Conservation (phyloP, 345 rosid species). For the Raphanus sativus region DNA sequence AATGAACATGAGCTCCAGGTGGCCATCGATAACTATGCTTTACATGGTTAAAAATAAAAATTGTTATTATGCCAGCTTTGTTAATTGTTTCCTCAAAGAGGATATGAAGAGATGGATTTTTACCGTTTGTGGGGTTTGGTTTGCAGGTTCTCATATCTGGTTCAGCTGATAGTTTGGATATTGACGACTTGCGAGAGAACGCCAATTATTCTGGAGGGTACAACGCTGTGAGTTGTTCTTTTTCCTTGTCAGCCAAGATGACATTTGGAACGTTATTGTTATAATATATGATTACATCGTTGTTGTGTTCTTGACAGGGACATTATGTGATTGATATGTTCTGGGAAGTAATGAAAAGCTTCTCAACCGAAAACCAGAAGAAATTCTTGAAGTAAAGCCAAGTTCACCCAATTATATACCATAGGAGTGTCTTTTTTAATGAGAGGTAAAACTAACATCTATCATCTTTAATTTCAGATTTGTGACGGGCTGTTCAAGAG, state of each 20-base stretch:
- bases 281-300: constrained; percentile 10
- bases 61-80: constrained; percentile 3
- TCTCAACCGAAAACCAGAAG: constrained; percentile 80
- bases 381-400: constrained; percentile 81
- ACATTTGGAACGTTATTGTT: background rate
- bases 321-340: constrained; percentile 96
- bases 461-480: constrained; percentile 52
- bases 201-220: constrained; percentile 93
- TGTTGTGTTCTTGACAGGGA: constrained; percentile 56
- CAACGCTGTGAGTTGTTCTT: constrained; percentile 54
- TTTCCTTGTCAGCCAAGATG: constrained; percentile 1
- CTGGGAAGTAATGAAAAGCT: constrained; percentile 91
- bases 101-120: background rate
- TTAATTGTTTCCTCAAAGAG: background rate
- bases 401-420: background rate
- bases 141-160: constrained; percentile 91
- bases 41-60: background rate
- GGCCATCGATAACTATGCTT: constrained; percentile 10
- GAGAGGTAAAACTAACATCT: constrained; percentile 8
- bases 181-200: constrained; percentile 77
- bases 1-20: constrained; percentile 99
- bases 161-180: constrained; percentile 94
- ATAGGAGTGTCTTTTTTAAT: background rate
- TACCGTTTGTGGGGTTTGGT: constrained; percentile 31
- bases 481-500: constrained; percentile 97